These are phyloP conservation scores for Hemisphaericaspora lyxosophila DNA, from an alignment of 1,139 yeast species.

Conservation along the genomic window DNA sequence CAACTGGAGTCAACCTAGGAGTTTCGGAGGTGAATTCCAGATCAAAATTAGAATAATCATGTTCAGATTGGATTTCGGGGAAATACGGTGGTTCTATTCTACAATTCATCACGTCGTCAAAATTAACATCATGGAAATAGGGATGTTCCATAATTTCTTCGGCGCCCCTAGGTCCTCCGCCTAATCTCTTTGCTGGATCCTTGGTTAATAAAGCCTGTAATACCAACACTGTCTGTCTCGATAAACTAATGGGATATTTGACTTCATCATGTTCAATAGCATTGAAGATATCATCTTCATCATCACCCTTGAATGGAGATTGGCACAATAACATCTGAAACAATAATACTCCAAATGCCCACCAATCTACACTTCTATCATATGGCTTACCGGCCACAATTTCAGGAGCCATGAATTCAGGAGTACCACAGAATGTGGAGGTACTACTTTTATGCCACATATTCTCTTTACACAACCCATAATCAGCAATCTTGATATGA, in stretches of 20 bases:
- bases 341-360: slow-evolving; percentile 97
- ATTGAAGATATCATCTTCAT: slow-evolving; percentile 96
- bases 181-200: slow-evolving; percentile 81
- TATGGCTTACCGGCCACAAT: slow-evolving; percentile 89
- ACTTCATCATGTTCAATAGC: slow-evolving; percentile 98
- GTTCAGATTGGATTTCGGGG: slow-evolving; percentile 80
- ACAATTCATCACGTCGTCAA: slow-evolving; percentile 77
- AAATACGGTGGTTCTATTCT: slow-evolving; percentile 82
- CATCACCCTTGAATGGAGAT: slow-evolving; percentile 97
- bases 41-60: slow-evolving; percentile 91
- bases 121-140: slow-evolving; percentile 84
- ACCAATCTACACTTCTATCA: slow-evolving; percentile 96
- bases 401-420: slow-evolving; percentile 99
- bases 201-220: slow-evolving; percentile 87
- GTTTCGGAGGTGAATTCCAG: slow-evolving; percentile 93
- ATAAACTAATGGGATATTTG: slow-evolving; percentile 96
- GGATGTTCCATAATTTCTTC: slow-evolving; percentile 93
- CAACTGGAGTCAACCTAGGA: slow-evolving; percentile 93
- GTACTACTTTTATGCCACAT: slow-evolving; percentile 94
- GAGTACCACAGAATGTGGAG: slow-evolving; percentile 97
- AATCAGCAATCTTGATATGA: slow-evolving; percentile 96
- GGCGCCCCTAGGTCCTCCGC: slow-evolving; percentile 87
- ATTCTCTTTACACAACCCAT: slow-evolving; percentile 93
- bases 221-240: slow-evolving; percentile 92
- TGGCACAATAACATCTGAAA: slow-evolving; percentile 96